Evolutionary conservation across 768 basidiomycete species (phyloP), one percentile per base, ranked within the genome.

Genomic region (Xerocomus brunneocitrinus): DNA sequence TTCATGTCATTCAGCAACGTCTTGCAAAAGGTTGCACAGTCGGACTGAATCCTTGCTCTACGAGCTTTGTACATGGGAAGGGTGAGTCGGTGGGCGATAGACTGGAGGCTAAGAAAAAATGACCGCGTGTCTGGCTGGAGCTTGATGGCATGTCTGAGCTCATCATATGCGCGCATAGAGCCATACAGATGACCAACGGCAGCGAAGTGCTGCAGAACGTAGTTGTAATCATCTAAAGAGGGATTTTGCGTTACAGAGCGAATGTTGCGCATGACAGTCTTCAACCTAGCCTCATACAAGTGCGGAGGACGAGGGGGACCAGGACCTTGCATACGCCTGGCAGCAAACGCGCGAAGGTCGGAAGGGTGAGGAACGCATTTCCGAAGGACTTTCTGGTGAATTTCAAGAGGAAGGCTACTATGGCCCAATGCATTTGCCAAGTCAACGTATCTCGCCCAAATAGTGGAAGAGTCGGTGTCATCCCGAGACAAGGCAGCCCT

Each of bases 151-250:
- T 58, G 59, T 38, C 65, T 63, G 54, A 92, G 66, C 60, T 90
- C 87, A 41, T 75, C 68, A 62, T 87, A 82, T 12, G 91, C 80
- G 35, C 78, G 66, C 65, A 79, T 73, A 27, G 78, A 76, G 9
- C 85, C 87, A 22, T 73, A 62, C 59, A 81, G 74, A 61, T 91
- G 79, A n/a, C 89, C 91, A 4, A 82, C 81, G 0, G 84, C 81
- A 32, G 89, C 85, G 55, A 89, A 89, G 55, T 89, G 87, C 56
- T 80, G 76, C 47, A 93, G 66, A 54, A 93, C 71, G 62, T 84
- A 84, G 65, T 91, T 78, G 66, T 87, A 92, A 66, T 92, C 91
- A 3, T 82, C 79, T 49, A 85, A 53, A 12, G 64, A 61, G 12
- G 69, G 78, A 52, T 22, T 79, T 76, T 41, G 67, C 64, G 51